A percentile compares a stretch with the other conserved stretches of the same genome.
Evolutionary conservation across 805 yeast genomes (phyloP).

Genomic region (Ogataea methanolica): DNA sequence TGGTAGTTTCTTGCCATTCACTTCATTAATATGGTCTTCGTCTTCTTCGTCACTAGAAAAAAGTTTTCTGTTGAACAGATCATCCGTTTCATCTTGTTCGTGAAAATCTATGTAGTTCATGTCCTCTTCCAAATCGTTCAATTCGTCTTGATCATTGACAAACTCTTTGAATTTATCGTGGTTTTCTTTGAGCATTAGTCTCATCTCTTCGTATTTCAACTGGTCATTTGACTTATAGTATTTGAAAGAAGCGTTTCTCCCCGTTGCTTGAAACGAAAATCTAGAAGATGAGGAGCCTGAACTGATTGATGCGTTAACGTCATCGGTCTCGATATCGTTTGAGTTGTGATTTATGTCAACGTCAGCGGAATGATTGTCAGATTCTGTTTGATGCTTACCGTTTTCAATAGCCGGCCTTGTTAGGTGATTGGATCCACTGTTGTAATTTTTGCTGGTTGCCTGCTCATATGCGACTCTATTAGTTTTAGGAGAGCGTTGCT

Average conservation of each 20-base stretch:
- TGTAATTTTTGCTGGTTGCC: not conserved
- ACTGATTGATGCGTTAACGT: conserved; percentile 6
- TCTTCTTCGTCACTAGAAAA: conserved; percentile 30
- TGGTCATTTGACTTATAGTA: conserved; percentile 33
- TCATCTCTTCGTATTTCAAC: conserved; percentile 21
- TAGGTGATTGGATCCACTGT: not conserved
- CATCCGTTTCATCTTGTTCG: conserved; percentile 35
- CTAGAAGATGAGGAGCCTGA: conserved; percentile 24
- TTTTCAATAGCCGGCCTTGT: too few species aligned
- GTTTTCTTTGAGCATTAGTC: conserved; percentile 10
- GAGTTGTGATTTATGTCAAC: not conserved
- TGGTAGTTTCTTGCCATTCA: not conserved
- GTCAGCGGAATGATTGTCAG: not conserved
- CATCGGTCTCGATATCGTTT: conserved; percentile 1
- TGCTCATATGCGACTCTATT: not conserved
- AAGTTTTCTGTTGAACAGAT: conserved; percentile 32
- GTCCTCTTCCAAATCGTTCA: conserved; percentile 26
- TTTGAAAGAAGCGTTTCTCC: conserved; percentile 33
- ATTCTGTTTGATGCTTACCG: not conserved
- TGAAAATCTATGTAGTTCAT: conserved; percentile 29
- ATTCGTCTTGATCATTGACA: conserved; percentile 17
- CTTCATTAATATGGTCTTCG: conserved; percentile 48
- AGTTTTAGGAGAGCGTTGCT: not conserved
- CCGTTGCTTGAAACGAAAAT: conserved; percentile 33
- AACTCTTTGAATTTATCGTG: conserved; percentile 18